Percentiles rank a stretch among this genome's conserved stretches.
Conservation (phyloP, 768 basidiomycete species). For the Phanerodontia chrysosporium region DNA sequence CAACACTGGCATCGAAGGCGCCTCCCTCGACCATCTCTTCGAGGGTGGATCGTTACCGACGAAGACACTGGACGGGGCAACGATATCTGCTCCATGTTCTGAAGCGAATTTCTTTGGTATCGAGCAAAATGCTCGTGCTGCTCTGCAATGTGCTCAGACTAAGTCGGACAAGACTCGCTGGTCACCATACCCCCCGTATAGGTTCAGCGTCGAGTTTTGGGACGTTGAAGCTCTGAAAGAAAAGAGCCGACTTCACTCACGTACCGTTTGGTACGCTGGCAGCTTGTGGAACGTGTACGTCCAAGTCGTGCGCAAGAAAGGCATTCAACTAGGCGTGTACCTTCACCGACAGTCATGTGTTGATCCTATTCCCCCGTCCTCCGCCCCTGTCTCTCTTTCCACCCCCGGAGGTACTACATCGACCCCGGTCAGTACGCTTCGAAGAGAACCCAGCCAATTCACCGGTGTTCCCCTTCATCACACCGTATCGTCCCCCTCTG, state of each 20-base stretch:
- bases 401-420: neutral
- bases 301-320: conserved; percentile 83
- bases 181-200: conserved; percentile 73
- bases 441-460: neutral
- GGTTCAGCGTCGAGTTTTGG: conserved; percentile 91
- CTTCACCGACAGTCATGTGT: conserved; percentile 81
- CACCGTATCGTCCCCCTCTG: neutral
- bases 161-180: conserved; percentile 49
- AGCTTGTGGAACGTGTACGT: conserved; percentile 87
- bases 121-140: conserved; percentile 39
- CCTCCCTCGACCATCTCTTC: conserved; percentile 72
- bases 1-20: conserved; percentile 44
- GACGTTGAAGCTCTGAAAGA: conserved; percentile 77
- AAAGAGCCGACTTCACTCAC: conserved; percentile 78
- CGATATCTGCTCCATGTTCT: conserved; percentile 24
- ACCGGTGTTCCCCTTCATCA: conserved; percentile 6
- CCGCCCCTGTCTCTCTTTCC: conserved; percentile 37
- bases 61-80: conserved; percentile 21
- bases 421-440: neutral
- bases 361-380: conserved; percentile 74
- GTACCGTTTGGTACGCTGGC: conserved; percentile 88
- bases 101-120: conserved; percentile 68
- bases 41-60: conserved; percentile 28
- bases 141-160: conserved; percentile 36
- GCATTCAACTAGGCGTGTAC: conserved; percentile 79